These are phyloP conservation scores for Lobosporangium transversale DNA, from an alignment of 192 early-diverging fungal species.

Conservation along the genomic window DNA sequence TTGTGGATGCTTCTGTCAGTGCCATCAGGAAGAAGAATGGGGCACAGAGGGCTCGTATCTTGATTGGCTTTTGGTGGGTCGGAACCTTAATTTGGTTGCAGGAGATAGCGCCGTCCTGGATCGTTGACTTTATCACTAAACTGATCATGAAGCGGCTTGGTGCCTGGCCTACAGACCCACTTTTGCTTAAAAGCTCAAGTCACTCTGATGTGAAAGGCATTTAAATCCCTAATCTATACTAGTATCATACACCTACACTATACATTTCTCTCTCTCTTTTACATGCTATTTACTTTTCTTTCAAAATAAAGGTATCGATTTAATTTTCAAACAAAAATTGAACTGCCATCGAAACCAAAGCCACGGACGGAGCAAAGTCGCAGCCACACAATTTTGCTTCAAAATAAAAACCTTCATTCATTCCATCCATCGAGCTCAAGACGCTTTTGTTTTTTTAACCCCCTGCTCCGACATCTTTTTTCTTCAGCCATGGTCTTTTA, in stretches of 20 bases:
- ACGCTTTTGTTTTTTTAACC: background rate
- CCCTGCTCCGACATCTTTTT: background rate
- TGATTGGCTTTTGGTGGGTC: constrained; percentile 52
- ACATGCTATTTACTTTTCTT: too few species aligned
- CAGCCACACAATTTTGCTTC: background rate
- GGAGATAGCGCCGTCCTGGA: constrained; percentile 37
- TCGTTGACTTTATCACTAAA: constrained; percentile 41
- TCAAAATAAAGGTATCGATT: too few species aligned
- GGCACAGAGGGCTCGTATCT: constrained; percentile 21
- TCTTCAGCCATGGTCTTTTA: constrained; percentile 67
- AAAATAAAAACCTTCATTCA: background rate
- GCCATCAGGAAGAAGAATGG: constrained; percentile 45
- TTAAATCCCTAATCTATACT: too few species aligned
- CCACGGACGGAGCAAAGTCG: too few species aligned
- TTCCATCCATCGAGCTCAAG: too few species aligned
- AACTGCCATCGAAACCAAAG: too few species aligned
- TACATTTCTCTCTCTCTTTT: too few species aligned
- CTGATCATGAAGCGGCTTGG: constrained; percentile 29
- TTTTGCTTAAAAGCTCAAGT: constrained; percentile 41
- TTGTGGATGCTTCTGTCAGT: constrained; percentile 40
- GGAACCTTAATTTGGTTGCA: constrained; percentile 30
- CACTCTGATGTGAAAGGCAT: too few species aligned
- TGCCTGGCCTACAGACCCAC: constrained; percentile 42
- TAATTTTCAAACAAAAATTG: too few species aligned
- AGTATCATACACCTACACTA: too few species aligned